Percentiles rank a stretch among this genome's conserved stretches.
These are phyloP conservation scores for Nicotiana benthamiana DNA, from an alignment of 257 asterid genomes.

Conservation along the genomic window DNA sequence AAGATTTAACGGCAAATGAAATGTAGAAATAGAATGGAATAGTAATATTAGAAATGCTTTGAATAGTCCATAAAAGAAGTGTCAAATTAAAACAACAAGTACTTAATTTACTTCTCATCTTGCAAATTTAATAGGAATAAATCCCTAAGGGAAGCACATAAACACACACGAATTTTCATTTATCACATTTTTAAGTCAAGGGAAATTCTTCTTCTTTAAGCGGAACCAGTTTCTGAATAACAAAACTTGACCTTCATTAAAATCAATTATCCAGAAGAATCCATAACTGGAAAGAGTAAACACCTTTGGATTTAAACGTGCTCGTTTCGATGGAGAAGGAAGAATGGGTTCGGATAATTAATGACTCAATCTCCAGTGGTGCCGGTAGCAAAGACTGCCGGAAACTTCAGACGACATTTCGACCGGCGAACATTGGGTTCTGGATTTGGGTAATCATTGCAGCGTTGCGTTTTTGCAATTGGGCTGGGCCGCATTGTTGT, in stretches of 20 bases:
- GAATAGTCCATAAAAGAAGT: neutral
- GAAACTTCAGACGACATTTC: too few species aligned
- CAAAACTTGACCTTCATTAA: neutral
- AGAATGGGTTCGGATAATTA: too few species aligned
- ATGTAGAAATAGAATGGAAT: neutral
- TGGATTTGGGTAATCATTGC: too few species aligned
- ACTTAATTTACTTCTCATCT: neutral
- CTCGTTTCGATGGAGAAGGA: too few species aligned
- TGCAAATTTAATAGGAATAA: neutral
- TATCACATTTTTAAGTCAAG: neutral
- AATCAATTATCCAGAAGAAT: too few species aligned
- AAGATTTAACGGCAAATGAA: neutral
- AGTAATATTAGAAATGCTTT: neutral
- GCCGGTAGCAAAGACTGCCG: too few species aligned
- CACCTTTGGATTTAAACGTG: too few species aligned
- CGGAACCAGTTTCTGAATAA: neutral
- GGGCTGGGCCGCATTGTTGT: too few species aligned
- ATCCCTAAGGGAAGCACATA: neutral
- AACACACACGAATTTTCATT: neutral
- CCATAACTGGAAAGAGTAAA: too few species aligned
- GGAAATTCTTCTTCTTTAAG: neutral
- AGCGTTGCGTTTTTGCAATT: too few species aligned
- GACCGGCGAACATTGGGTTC: too few species aligned
- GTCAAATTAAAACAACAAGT: neutral
- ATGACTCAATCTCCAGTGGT: too few species aligned